Conservation (phyloP, 192 early-diverging fungal species). For the Pilaira anomala region DNA sequence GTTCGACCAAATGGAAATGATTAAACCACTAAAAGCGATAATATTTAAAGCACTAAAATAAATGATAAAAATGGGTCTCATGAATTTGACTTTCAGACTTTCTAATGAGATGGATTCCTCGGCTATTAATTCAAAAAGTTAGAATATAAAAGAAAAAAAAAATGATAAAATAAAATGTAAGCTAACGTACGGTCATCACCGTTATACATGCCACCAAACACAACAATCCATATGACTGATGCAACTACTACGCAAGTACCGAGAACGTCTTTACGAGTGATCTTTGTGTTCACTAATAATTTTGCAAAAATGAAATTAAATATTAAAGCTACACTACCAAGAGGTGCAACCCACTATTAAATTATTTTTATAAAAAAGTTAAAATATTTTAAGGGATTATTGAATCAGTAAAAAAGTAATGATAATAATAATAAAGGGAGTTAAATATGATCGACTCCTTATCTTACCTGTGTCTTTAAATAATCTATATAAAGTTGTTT, state of each 20-base stretch:
- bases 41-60: conserved; percentile 52
- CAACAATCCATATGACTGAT: conserved; percentile 57
- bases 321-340: conserved; percentile 53
- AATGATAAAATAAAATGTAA: neutral
- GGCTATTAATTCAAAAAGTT: conserved; percentile 20
- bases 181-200: conserved; percentile 44
- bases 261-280: conserved; percentile 47
- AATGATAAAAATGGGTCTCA: conserved; percentile 45
- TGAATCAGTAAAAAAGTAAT: conserved; percentile 1
- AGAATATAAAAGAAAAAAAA: conserved; percentile 13
- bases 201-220: conserved; percentile 53
- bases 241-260: conserved; percentile 55
- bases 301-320: conserved; percentile 63
- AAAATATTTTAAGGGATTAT: neutral
- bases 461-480: conserved; percentile 50
- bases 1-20: conserved; percentile 43
- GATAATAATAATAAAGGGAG: neutral
- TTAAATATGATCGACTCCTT: neutral
- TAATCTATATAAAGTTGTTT: conserved; percentile 43
- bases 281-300: conserved; percentile 53
- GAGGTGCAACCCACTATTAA: conserved; percentile 55
- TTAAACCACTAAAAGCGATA: conserved; percentile 36
- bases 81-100: conserved; percentile 47
- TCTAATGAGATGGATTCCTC: conserved; percentile 45
- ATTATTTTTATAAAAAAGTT: too few relatives aligned